phyloP scores from a whole-genome alignment of 78 protist species.

The Monosiga brevicollis region DNA sequence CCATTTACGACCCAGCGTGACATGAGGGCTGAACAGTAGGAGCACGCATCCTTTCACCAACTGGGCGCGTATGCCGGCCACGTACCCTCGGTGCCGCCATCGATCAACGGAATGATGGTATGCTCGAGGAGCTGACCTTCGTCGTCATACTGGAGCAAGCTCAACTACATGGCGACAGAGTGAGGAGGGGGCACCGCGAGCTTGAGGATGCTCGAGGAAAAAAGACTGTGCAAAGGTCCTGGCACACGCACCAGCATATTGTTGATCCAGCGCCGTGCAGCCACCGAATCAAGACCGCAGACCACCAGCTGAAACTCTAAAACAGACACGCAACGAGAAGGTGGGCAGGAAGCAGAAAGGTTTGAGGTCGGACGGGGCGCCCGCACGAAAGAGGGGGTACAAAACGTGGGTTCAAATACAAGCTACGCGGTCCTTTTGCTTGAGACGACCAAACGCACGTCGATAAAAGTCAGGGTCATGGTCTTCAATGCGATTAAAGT shows the following conservation, averaged over 20 bases:
- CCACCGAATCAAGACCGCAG: constrained; percentile 92
- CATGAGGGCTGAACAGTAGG: not conserved
- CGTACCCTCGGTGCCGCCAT: constrained; percentile 95
- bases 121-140: constrained; percentile 32
- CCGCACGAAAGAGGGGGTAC: too few species aligned
- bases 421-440: too few species aligned
- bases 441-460: not conserved
- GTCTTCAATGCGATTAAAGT: constrained; percentile 74
- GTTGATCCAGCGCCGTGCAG: constrained; percentile 91
- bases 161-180: too few species aligned
- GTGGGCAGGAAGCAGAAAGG: too few species aligned
- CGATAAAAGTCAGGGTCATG: constrained; percentile 68
- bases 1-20: not conserved
- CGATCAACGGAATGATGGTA: constrained; percentile 81
- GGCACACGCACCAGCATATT: constrained; percentile 51
- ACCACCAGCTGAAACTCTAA: constrained; percentile 76
- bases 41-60: too few species aligned
- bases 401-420: too few species aligned
- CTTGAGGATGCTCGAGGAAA: too few species aligned
- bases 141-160: constrained; percentile 46
- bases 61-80: too few species aligned
- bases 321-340: too few species aligned
- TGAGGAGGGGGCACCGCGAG: too few species aligned
- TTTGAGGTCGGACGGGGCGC: too few species aligned
- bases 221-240: too few species aligned